Evolutionary conservation across 345 rosid genomes (phyloP).

Genomic region (Brassica incana): DNA sequence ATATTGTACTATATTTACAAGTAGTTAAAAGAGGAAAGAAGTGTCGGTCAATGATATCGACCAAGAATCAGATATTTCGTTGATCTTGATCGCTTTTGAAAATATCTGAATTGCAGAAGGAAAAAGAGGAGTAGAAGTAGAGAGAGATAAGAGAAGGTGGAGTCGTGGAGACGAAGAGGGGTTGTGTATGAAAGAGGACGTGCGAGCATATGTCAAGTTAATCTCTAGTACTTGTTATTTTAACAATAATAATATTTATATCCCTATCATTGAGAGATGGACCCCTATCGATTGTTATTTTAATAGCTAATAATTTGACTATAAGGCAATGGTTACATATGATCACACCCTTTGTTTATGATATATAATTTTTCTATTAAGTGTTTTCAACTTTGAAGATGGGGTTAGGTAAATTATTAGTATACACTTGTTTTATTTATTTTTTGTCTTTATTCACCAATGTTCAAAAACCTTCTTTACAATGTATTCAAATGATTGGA

Average conservation of each 20-base stretch:
- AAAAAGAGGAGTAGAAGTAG: slow-evolving; percentile 40
- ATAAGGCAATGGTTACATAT: slow-evolving; percentile 41
- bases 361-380: not conserved
- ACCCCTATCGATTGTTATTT: slow-evolving; percentile 21
- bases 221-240: slow-evolving; percentile 33
- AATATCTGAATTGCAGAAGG: slow-evolving; percentile 25
- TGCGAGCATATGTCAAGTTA: slow-evolving; percentile 42
- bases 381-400: slow-evolving; percentile 22
- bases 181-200: slow-evolving; percentile 41
- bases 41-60: not conserved
- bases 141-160: slow-evolving; percentile 26
- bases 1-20: slow-evolving; percentile 32
- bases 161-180: slow-evolving; percentile 45
- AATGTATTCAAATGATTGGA: slow-evolving; percentile 32
- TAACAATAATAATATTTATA: slow-evolving; percentile 27
- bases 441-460: slow-evolving; percentile 28
- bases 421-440: slow-evolving; percentile 16
- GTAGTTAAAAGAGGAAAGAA: slow-evolving; percentile 9
- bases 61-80: slow-evolving; percentile 8
- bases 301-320: slow-evolving; percentile 17
- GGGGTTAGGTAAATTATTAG: slow-evolving; percentile 38
- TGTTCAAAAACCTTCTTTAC: slow-evolving; percentile 6
- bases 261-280: slow-evolving; percentile 37
- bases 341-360: slow-evolving; percentile 39
- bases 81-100: slow-evolving; percentile 20